Evolutionary conservation across 1,139 yeast species (phyloP).

Genomic region (Pichia terricola): DNA sequence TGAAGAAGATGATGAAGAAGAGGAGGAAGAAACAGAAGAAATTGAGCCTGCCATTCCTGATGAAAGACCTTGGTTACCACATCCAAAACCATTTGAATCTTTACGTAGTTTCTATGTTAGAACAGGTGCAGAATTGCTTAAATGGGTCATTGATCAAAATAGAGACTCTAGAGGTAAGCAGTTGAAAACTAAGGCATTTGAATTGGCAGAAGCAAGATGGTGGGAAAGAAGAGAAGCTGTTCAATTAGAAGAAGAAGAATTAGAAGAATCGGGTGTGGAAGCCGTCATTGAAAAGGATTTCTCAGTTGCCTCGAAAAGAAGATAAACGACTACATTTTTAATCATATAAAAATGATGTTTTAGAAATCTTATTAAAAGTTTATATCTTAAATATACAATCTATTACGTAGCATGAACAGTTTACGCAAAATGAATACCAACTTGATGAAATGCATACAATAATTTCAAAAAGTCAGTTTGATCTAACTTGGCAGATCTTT

Average conservation of each 20-base stretch:
- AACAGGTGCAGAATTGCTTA: conserved; percentile 77
- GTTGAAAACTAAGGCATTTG: conserved; percentile 82
- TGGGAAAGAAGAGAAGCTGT: conserved; percentile 98
- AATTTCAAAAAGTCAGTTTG: conserved; percentile 87
- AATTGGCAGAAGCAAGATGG: conserved; percentile 88
- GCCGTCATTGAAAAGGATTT: conserved; percentile 77
- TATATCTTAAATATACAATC: not conserved
- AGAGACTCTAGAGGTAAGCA: conserved; percentile 87
- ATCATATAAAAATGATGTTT: not conserved
- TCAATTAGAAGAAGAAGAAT: conserved; percentile 75
- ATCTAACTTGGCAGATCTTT: conserved; percentile 90
- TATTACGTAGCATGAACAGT: not conserved
- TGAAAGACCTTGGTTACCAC: conserved; percentile 93
- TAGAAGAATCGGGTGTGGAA: conserved; percentile 92
- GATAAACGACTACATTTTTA: conserved; percentile 21
- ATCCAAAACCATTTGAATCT: conserved; percentile 90
- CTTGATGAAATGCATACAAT: conserved; percentile 90
- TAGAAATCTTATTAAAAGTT: not conserved
- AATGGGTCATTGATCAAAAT: conserved; percentile 85
- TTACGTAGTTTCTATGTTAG: conserved; percentile 78
- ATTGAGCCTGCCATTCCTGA: conserved; percentile 75
- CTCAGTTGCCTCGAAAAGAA: conserved; percentile 33
- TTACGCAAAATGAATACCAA: conserved; percentile 91
- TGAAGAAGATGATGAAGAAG: conserved; percentile 39
- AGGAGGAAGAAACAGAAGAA: conserved; percentile 52